Conservation (phyloP, 2,329 filamentous ascomycete genomes). For the Pseudopithomyces maydicus region DNA sequence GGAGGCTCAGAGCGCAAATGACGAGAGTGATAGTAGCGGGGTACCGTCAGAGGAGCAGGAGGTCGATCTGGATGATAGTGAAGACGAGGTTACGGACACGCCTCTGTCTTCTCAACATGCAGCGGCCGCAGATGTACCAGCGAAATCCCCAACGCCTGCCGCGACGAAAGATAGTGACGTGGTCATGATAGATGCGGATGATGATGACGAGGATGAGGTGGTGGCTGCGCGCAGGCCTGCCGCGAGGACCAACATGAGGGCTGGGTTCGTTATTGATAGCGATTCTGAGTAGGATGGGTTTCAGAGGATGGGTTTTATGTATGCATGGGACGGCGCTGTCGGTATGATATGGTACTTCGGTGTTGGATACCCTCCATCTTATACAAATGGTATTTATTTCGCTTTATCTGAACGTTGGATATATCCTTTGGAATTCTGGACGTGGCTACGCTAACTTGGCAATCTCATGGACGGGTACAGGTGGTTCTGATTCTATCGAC, state of each 20-base stretch:
- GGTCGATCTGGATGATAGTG: conserved; percentile 28
- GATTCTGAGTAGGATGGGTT: conserved; percentile 43
- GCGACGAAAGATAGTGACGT: conserved; percentile 21
- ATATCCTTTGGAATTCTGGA: neutral
- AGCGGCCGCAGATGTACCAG: conserved; percentile 16
- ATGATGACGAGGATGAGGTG: conserved; percentile 51
- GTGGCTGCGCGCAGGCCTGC: conserved; percentile 39
- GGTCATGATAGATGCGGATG: conserved; percentile 32
- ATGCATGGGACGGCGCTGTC: conserved; percentile 24
- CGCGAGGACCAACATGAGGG: conserved; percentile 44
- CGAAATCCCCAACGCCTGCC: conserved; percentile 3
- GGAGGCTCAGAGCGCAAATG: conserved; percentile 27
- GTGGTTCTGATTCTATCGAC: no score
- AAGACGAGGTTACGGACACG: conserved; percentile 46
- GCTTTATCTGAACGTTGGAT: neutral
- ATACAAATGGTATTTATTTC: neutral
- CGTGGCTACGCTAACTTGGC: neutral
- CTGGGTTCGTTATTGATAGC: conserved; percentile 52
- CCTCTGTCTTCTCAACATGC: conserved; percentile 46
- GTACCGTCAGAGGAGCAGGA: conserved; percentile 28
- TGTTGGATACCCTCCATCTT: conserved; percentile 28
- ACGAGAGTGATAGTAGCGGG: conserved; percentile 30
- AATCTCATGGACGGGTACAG: no score
- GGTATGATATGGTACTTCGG: conserved; percentile 16
- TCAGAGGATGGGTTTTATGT: neutral